Conservation (phyloP, 257 asterid species). For the Gentiana macrophylla region DNA sequence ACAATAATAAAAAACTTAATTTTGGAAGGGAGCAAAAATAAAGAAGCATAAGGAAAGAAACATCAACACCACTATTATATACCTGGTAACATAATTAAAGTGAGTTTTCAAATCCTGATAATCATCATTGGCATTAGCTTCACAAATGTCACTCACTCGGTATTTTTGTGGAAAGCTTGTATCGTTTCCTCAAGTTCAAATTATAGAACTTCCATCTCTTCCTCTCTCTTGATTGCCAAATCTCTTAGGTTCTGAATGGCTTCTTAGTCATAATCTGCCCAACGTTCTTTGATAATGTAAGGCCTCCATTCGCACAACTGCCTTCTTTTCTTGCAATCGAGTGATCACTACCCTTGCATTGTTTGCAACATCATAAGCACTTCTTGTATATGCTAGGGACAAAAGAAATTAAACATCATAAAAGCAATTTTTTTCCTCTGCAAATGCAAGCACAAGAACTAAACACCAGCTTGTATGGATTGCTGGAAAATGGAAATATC, state of each 20-base stretch:
- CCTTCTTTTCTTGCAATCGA: constrained; percentile 83
- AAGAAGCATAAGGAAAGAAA: too few relatives aligned
- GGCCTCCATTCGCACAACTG: constrained; percentile 97
- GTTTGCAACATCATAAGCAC: constrained; percentile 76
- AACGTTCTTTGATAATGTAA: constrained; percentile 94
- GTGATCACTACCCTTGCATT: constrained; percentile 99
- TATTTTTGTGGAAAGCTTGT: constrained; percentile 33
- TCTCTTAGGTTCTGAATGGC: constrained; percentile 58
- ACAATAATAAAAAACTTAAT: too few relatives aligned
- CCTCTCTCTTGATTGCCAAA: constrained; percentile 46
- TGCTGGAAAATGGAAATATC: too few relatives aligned
- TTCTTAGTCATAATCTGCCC: constrained; percentile 82
- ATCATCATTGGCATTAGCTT: constrained; percentile 57
- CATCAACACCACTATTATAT: too few relatives aligned
- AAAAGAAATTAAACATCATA: too few relatives aligned
- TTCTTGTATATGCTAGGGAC: too few relatives aligned
- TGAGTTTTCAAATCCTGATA: constrained; percentile 51
- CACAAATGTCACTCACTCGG: constrained; percentile 63
- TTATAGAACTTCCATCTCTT: constrained; percentile 48
- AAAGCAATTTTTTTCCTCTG: too few relatives aligned
- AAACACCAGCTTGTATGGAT: too few relatives aligned
- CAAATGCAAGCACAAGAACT: too few relatives aligned
- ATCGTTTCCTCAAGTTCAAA: constrained; percentile 49
- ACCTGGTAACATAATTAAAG: too few relatives aligned
- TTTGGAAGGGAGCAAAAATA: too few relatives aligned